phyloP scores from a whole-genome alignment of 2,329 filamentous ascomycete species.

The Arthrobotrys conoides region DNA sequence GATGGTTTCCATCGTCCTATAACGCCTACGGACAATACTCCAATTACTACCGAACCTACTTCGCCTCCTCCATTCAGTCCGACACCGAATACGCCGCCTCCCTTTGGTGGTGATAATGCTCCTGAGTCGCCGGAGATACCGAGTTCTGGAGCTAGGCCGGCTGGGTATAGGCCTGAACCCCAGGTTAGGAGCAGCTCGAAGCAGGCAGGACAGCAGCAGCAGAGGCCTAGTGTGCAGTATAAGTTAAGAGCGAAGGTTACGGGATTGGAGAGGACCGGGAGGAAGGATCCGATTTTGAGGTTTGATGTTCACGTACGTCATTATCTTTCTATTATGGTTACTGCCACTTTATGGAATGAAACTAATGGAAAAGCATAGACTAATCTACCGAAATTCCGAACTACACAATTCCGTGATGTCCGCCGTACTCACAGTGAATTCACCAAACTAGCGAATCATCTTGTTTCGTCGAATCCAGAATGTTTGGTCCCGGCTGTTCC shows the following conservation, averaged over 20 bases:
- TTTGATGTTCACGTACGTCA: conserved; percentile 93
- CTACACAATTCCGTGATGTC: conserved; percentile 97
- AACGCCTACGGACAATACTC: conserved; percentile 26
- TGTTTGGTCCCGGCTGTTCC: conserved; percentile 94
- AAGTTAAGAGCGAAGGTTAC: conserved; percentile 96
- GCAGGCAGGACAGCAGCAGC: conserved; percentile 67
- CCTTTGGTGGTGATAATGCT: conserved; percentile 19
- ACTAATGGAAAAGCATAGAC: conserved; percentile 74
- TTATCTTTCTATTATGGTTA: conserved; percentile 4
- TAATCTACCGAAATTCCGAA: conserved; percentile 97
- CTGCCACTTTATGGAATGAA: neutral
- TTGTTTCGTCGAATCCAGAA: conserved; percentile 98
- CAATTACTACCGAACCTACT: conserved; percentile 37
- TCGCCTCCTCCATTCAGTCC: conserved; percentile 53
- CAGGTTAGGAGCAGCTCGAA: conserved; percentile 54
- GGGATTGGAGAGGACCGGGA: conserved; percentile 88
- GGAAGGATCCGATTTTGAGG: conserved; percentile 93
- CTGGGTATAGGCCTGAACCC: conserved; percentile 44
- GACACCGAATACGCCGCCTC: conserved; percentile 43
- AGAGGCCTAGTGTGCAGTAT: conserved; percentile 76
- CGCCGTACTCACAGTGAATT: conserved; percentile 96
- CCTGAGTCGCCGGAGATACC: conserved; percentile 49
- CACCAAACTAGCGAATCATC: conserved; percentile 92
- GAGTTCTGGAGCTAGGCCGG: conserved; percentile 19
- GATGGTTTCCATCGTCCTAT: conserved; percentile 57